Evolutionary conservation across 2,329 filamentous ascomycete species (phyloP).

Genomic region (Sporothrix inflata): DNA sequence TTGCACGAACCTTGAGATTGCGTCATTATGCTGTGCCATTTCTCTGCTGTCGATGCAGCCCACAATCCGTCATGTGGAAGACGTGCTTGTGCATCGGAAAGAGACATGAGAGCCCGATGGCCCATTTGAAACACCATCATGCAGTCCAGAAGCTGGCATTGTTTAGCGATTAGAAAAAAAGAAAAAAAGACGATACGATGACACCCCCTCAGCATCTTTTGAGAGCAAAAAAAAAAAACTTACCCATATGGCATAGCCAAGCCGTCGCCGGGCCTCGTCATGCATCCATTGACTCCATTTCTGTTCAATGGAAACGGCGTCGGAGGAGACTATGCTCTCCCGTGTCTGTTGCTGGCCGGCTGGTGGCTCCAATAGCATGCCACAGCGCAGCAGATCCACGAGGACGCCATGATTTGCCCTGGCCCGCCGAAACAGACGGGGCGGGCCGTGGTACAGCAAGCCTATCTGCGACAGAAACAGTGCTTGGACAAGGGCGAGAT

Average conservation of each 20-base stretch:
- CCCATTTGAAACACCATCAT: conserved; percentile 20
- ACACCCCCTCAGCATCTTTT: no score
- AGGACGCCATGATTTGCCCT: background rate
- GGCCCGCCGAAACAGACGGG: background rate
- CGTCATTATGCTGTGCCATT: background rate
- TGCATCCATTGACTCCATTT: conserved; percentile 1
- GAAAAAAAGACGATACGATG: background rate
- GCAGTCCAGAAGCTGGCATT: background rate
- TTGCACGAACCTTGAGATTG: background rate
- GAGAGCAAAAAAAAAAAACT: background rate
- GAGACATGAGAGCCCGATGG: background rate
- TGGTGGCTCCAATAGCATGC: background rate
- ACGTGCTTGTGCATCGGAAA: background rate
- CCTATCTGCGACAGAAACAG: conserved; percentile 1
- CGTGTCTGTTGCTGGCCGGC: background rate
- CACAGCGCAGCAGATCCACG: background rate
- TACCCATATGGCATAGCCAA: conserved; percentile 9
- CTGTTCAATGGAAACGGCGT: background rate
- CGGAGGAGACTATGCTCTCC: background rate
- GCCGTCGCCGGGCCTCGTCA: background rate
- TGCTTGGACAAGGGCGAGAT: background rate
- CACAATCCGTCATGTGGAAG: conserved; percentile 7
- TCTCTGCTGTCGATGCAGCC: background rate
- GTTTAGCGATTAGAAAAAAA: background rate
- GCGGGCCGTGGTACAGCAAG: background rate